Percentiles rank a stretch among this genome's conserved stretches.
These are phyloP conservation scores for Lagenaria siceraria DNA, from an alignment of 306 rosid genomes.

Conservation along the genomic window DNA sequence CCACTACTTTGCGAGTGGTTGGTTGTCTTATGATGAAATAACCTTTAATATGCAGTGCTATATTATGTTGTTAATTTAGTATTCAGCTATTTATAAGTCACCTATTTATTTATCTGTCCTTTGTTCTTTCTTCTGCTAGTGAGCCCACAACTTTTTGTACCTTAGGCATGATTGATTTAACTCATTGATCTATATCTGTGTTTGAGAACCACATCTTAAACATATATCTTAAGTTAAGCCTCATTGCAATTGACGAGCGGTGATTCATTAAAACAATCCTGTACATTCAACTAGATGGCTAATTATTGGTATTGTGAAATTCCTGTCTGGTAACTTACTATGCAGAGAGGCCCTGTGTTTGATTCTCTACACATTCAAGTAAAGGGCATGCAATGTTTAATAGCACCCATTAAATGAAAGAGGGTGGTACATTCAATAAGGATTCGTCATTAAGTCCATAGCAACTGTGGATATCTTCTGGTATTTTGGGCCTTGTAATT, in stretches of 20 bases:
- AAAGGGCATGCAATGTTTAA: too few species aligned
- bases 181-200: not conserved
- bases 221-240: not conserved
- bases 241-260: too few species aligned
- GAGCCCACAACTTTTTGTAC: not conserved
- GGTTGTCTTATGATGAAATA: not conserved
- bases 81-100: not conserved
- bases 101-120: not conserved
- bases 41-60: not conserved
- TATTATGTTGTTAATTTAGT: not conserved
- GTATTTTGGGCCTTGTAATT: not conserved
- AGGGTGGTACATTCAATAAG: too few species aligned
- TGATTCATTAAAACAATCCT: too few species aligned
- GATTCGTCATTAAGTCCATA: too few species aligned
- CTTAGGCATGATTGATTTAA: not conserved
- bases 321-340: too few species aligned
- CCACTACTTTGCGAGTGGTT: not conserved
- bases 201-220: not conserved
- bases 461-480: too few species aligned
- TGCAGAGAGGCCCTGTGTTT: too few species aligned
- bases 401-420: too few species aligned
- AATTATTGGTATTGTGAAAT: too few species aligned
- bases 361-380: too few species aligned
- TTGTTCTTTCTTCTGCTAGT: not conserved
- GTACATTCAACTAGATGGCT: not conserved